Conservation (phyloP, 1,284 basidiomycete species). For the Heliocybe sulcata region DNA sequence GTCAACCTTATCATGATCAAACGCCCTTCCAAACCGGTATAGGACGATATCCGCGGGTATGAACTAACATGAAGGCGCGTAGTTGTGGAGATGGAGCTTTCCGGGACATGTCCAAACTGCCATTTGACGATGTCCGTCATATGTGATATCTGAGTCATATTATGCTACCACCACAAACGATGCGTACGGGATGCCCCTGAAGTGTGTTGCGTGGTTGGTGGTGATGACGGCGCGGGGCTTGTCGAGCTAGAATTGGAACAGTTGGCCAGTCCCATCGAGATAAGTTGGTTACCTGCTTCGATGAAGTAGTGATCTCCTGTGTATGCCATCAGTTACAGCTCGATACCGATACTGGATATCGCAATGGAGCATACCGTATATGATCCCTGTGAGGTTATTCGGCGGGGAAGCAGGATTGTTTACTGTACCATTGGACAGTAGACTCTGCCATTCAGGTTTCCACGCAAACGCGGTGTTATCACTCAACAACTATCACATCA, state of each 20-base stretch:
- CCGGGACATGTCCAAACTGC: too few relatives aligned
- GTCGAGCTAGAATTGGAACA: conserved; percentile 10
- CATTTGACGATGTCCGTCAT: not conserved
- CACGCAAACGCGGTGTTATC: conserved; percentile 47
- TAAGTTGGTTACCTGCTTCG: conserved; percentile 24
- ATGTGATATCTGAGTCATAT: not conserved
- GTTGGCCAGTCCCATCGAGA: conserved; percentile 20
- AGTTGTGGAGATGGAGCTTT: too few relatives aligned
- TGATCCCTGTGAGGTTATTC: conserved; percentile 55
- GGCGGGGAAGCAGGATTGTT: conserved; percentile 39
- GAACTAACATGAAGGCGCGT: not conserved
- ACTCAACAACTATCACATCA: conserved; percentile 34
- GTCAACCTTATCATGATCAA: too few relatives aligned
- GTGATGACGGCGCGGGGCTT: not conserved
- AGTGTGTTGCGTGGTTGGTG: not conserved
- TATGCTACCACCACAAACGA: not conserved
- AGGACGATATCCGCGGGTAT: not conserved
- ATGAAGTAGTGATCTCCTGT: conserved; percentile 36
- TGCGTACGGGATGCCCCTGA: not conserved
- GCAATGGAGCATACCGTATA: conserved; percentile 41
- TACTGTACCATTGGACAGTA: conserved; percentile 62
- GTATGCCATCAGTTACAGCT: not conserved
- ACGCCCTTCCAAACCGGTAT: too few relatives aligned
- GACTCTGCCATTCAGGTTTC: conserved; percentile 50
- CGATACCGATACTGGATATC: not conserved